phyloP scores from a whole-genome alignment of 164 flowering plant species.

The Liriodendron chinense region DNA sequence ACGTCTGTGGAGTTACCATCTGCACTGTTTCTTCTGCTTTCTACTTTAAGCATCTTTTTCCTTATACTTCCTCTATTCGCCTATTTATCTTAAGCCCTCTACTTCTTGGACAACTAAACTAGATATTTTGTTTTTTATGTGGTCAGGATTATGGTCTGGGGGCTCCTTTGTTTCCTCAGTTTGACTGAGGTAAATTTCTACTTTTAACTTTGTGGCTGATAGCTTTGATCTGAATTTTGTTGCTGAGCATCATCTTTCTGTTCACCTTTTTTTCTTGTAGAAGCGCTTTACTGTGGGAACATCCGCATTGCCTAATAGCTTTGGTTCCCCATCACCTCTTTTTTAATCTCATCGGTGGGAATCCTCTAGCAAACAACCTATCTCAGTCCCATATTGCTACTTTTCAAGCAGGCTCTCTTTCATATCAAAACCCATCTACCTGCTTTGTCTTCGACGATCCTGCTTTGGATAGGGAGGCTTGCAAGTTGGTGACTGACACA shows the following conservation, averaged over 20 bases:
- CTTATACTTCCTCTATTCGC: not conserved
- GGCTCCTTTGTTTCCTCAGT: conserved; percentile 22
- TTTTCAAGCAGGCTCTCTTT: conserved; percentile 34
- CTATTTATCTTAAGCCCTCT: not conserved
- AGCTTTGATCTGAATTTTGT: not conserved
- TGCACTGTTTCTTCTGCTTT: not conserved
- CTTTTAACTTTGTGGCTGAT: not conserved
- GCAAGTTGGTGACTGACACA: conserved; percentile 21
- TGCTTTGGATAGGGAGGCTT: conserved; percentile 35
- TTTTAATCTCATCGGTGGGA: conserved; percentile 40
- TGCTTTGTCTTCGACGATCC: conserved; percentile 37
- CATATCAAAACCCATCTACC: conserved; percentile 44
- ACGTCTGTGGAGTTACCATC: not conserved
- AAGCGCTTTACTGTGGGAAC: conserved; percentile 21
- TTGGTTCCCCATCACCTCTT: conserved; percentile 36
- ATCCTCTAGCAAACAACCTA: conserved; percentile 30
- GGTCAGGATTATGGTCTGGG: conserved; percentile 31
- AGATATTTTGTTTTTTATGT: not conserved
- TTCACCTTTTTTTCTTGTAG: conserved; percentile 23
- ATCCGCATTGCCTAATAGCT: conserved; percentile 28
- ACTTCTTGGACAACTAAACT: not conserved
- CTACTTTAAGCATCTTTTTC: not conserved
- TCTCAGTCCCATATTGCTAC: conserved; percentile 18
- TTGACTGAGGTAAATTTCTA: conserved; percentile 27
- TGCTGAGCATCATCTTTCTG: conserved; percentile 1